Base-by-base conservation (phyloP, 495 filamentous ascomycete species). In the Podospora tetraspora region DNA sequence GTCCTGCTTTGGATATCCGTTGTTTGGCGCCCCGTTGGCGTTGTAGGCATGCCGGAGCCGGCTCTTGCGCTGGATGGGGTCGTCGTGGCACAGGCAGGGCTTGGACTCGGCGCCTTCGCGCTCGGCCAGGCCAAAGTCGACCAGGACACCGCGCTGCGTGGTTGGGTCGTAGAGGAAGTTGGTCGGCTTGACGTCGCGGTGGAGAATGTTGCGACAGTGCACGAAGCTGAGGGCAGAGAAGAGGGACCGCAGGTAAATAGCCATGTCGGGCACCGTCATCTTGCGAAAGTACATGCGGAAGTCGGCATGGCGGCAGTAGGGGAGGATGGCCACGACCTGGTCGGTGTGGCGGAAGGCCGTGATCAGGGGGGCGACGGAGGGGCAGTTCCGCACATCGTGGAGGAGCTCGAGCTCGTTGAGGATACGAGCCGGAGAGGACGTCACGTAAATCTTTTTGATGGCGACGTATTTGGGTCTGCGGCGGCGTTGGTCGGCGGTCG, bases 391-490 rank as follows among this genome's bases (percentile, higher is more conserved):
- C 5, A 99, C 85, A 76, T 95, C 93, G 76, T 97, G 90, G n/a
- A 99, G 87, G 12, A 99, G 85, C 70, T 97, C 96, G 9, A 99
- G 87, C 79, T 99, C 95, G 79, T 99, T 99, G 73, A 97, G 88
- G 68, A 98, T 98, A 34, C 95, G 91, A 30, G 87, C 81, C 2
- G 95, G 95, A 57, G 92, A 96, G 73, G 92, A 96, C 3, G 95
- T 99, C 64, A 97, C 95, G 75, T 98, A 98, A 70, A 99, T 98
- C 79, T 98, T 98, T 79, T 99, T 99, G 77, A 99, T 89, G 25
- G 95, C 95, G 57, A 99, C 95, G 73, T 89, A 97, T 74, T 89
- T 91, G 21, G 90, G 85, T 62, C 76, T 80, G 25, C 83, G 80
- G 29, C 80, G 79, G 12, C 64, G 74, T 60, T 67, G 73, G 68